These are phyloP conservation scores for Xylaria sp. DNA, from an alignment of 2,329 filamentous ascomycete genomes.

Conservation along the genomic window DNA sequence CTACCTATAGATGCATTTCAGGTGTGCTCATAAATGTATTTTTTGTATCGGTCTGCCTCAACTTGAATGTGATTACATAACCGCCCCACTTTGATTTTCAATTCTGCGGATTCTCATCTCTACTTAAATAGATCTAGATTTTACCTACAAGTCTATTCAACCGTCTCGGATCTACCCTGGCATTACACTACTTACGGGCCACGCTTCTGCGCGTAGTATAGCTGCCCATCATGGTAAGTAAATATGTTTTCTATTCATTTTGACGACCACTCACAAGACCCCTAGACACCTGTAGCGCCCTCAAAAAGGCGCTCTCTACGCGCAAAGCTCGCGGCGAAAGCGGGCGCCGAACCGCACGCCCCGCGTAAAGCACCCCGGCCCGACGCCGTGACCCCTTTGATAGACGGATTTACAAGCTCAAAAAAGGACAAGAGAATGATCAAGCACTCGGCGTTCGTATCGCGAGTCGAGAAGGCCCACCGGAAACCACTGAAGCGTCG, in stretches of 20 bases:
- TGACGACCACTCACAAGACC: conserved; percentile 10
- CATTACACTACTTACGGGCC: neutral
- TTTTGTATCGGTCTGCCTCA: neutral
- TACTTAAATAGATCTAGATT: too few species aligned
- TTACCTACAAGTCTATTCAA: neutral
- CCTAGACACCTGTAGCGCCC: conserved; percentile 50
- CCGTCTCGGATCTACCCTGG: neutral
- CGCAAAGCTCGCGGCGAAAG: conserved; percentile 58
- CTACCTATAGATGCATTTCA: neutral
- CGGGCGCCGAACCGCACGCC: conserved; percentile 54
- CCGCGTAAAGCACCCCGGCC: conserved; percentile 59
- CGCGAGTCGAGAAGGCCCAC: conserved; percentile 69
- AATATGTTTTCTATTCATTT: neutral
- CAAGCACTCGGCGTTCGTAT: conserved; percentile 80
- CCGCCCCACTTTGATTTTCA: neutral
- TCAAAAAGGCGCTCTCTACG: conserved; percentile 63
- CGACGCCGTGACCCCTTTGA: conserved; percentile 52
- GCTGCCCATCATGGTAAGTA: conserved; percentile 22
- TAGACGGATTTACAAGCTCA: conserved; percentile 66
- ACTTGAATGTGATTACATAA: conserved; percentile 3
- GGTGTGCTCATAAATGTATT: too few species aligned
- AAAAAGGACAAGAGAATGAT: conserved; percentile 86
- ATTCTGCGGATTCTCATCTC: neutral
- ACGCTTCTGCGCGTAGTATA: neutral
- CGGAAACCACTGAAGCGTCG: conserved; percentile 66